Conservation (phyloP, 129 eudicot genomes). For the Flaveria bidentis region DNA sequence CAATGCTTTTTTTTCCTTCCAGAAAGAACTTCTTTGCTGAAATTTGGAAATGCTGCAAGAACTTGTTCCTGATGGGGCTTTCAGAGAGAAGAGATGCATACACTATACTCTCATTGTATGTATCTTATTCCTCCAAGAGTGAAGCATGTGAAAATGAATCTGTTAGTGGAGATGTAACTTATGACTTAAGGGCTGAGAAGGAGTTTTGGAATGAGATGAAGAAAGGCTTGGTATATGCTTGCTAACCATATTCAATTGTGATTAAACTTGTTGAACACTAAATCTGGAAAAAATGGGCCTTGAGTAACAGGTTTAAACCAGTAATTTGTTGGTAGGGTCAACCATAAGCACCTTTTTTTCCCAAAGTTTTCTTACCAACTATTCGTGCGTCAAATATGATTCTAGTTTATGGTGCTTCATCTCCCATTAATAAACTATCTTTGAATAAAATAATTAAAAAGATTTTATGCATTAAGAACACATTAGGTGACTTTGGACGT, state of each 20-base stretch:
- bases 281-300: not conserved
- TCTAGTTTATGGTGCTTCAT: not conserved
- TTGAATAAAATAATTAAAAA: not conserved
- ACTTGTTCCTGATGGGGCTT: constrained; percentile 62
- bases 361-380: not conserved
- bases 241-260: constrained; percentile 5
- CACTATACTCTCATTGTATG: constrained; percentile 69
- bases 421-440: not conserved
- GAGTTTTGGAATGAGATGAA: constrained; percentile 88
- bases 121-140: constrained; percentile 52
- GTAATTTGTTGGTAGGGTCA: not conserved
- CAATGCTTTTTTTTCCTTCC: constrained; percentile 14
- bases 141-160: constrained; percentile 40
- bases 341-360: not conserved
- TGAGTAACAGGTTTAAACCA: not conserved
- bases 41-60: constrained; percentile 80
- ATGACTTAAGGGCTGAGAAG: constrained; percentile 59
- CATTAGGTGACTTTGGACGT: not conserved
- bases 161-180: constrained; percentile 33
- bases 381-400: not conserved
- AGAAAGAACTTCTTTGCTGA: constrained; percentile 52
- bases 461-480: not conserved
- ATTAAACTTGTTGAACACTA: not conserved
- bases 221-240: constrained; percentile 75
- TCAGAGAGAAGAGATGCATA: constrained; percentile 91